Percentiles rank a stretch among this genome's conserved stretches.
Evolutionary conservation across 2,329 filamentous ascomycete species (phyloP).

Genomic region (Ophiobolus disseminans): DNA sequence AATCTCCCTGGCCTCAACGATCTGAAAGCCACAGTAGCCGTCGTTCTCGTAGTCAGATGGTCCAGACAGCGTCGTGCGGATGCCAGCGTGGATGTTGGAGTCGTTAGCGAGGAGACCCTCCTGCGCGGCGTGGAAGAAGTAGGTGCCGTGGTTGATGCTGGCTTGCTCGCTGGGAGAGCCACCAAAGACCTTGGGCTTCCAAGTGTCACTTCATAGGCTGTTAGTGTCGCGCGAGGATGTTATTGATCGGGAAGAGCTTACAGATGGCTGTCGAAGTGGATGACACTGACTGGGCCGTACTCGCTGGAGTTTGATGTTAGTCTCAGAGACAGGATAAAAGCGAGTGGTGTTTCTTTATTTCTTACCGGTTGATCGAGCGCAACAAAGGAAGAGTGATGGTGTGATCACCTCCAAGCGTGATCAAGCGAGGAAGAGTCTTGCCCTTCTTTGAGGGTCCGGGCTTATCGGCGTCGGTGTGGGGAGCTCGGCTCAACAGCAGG

Average conservation of each 20-base stretch:
- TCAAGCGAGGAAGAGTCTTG: slow-evolving; percentile 79
- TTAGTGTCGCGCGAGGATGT: slow-evolving; percentile 15
- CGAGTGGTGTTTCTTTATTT: neutral
- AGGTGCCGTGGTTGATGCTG: slow-evolving; percentile 84
- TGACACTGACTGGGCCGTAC: slow-evolving; percentile 71
- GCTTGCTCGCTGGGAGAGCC: slow-evolving; percentile 78
- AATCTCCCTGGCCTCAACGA: slow-evolving; percentile 77
- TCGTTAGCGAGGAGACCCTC: slow-evolving; percentile 82
- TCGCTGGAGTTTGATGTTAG: slow-evolving; percentile 45
- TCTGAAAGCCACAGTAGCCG: slow-evolving; percentile 83
- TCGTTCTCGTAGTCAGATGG: slow-evolving; percentile 85
- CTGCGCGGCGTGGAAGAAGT: slow-evolving; percentile 82
- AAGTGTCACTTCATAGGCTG: slow-evolving; percentile 55
- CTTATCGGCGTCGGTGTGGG: slow-evolving; percentile 71
- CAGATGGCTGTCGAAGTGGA: slow-evolving; percentile 69
- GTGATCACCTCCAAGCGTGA: slow-evolving; percentile 71
- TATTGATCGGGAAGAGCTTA: slow-evolving; percentile 41
- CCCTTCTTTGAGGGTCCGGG: slow-evolving; percentile 73
- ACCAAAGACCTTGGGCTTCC: slow-evolving; percentile 86
- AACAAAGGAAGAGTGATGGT: slow-evolving; percentile 67
- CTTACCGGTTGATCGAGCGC: slow-evolving; percentile 61
- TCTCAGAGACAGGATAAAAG: neutral
- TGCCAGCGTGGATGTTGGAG: slow-evolving; percentile 86
- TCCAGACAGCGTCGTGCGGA: slow-evolving; percentile 80
- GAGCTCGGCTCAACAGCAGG: slow-evolving; percentile 72